These are phyloP conservation scores for Rutstroemia sp. DNA, from an alignment of 2,329 filamentous ascomycete genomes.

Conservation along the genomic window DNA sequence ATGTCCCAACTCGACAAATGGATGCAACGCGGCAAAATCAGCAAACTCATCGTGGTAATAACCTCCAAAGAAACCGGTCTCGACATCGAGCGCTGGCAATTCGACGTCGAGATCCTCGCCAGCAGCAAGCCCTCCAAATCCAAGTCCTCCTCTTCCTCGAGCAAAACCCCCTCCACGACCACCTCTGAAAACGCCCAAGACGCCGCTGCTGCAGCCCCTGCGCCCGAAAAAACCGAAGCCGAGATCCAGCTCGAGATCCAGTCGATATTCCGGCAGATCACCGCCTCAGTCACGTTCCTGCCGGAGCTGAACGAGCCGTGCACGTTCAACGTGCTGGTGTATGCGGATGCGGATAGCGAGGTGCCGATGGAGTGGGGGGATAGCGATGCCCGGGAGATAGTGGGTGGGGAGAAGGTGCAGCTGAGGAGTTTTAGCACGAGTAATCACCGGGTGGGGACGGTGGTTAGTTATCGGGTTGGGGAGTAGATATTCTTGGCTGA, in stretches of 20 bases:
- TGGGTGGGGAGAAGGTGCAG: conserved; percentile 88
- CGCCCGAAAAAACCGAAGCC: conserved; percentile 72
- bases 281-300: conserved; percentile 91
- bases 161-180: conserved; percentile 37
- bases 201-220: conserved; percentile 19
- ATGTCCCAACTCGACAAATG: conserved; percentile 96
- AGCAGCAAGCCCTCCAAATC: conserved; percentile 36
- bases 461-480: conserved; percentile 75
- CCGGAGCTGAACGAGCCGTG: conserved; percentile 91
- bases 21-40: conserved; percentile 97
- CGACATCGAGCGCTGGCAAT: conserved; percentile 95
- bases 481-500: conserved; percentile 27
- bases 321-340: conserved; percentile 97
- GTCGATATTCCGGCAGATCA: conserved; percentile 95
- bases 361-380: conserved; percentile 98
- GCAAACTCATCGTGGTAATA: conserved; percentile 92
- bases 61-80: conserved; percentile 96
- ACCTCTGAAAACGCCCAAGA: conserved; percentile 31
- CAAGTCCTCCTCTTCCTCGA: background rate
- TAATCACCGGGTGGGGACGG: conserved; percentile 86
- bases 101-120: conserved; percentile 57
- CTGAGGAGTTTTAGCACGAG: conserved; percentile 92
- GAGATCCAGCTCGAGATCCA: conserved; percentile 96
- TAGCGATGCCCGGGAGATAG: conserved; percentile 94
- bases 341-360: conserved; percentile 92